Evolutionary conservation across 805 yeast species (phyloP), one percentile per base, ranked within the genome.

Genomic region (Wickerhamiella sergipiensis): DNA sequence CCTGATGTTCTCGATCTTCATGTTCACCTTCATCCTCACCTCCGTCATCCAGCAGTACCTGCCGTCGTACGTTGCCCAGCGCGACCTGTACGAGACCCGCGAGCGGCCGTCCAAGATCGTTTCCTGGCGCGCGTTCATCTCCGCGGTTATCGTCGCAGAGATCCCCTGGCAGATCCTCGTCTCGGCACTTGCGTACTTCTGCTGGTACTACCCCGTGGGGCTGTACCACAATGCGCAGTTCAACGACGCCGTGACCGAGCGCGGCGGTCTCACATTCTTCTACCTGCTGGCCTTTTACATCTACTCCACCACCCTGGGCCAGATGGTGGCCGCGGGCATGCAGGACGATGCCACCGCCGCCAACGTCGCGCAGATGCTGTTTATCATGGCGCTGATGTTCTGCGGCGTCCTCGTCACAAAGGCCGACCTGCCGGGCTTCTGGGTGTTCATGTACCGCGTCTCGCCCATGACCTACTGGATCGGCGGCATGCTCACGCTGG

Each of bases 381-480:
- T 78, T 63, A 69, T 81, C 36, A 75, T 83, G 62, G 65, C 76
- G 59, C 72, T 82, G 51, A 69, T 80, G 21, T 83, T 84, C 69
- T 74, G 84, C 64, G 87, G 89, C 69, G 81, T 82, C 51, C 69
- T 80, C 53, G 85, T 80, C 60, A 77, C 80, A 17, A 67, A 67
- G 6, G 42, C 53, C 2, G 66, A 71, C 49, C 75, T 84, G 80
- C 92, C 94, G 12, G 80, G 85, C 1, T 85, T 85, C 71, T 85
- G 94, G 94, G 78, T 76, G 45, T 85, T 83, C 64, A 83, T 85
- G 88, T 81, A 83, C 76, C 76, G 83, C 57, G 73, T 72, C 21
- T 80, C 85, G 23, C 94, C 74, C 6, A 75, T 75, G 66, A 83
- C 90, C 1, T 85, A 85, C 61, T 77, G 81, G 63, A 69, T 85